Evolutionary conservation across 495 filamentous ascomycete genomes (phyloP), one percentile per base, ranked within the genome.

Genomic region (Xylaria telfairii): DNA sequence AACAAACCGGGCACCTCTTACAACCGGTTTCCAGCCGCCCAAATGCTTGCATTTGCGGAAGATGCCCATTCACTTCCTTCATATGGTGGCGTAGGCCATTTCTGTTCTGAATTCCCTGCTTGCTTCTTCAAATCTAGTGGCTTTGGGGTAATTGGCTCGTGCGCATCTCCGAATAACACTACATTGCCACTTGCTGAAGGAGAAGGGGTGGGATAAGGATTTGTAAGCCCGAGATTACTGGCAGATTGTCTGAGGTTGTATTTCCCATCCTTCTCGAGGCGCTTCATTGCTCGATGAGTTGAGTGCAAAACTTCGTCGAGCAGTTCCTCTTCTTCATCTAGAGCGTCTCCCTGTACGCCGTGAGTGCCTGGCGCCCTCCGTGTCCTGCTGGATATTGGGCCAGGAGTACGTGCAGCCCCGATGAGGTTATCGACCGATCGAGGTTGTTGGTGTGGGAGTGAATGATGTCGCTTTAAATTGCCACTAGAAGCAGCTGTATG

Each of bases 1-100:
- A 17, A 49, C 65, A 69, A 59, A 61, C 15, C 26, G 24, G 34
- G 46, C n/a, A n/a, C 47, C 37, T 30, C 54, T 73, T 81, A 89
- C 73, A 88, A 85, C 62, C 86, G 83, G 74, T 83, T 87, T 34
- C 89, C 88, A 49, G 89, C 90, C 61, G 91, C 84, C 80, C 92
- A 92, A 64, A 93, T 92, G 81, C 90, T 92, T 5, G 91, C 90
- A 30, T 92, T 86, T 24, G 92, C 90, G 51, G 93, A 89, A n/a
- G 90, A 89, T 37, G 90, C 92, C 94, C 92, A 97, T 78, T 95
- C 96, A 69, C 90, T 88, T 75, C 96, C 95, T 65, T 87, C 84
- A 74, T 97, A 96, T 34, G 96, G 96, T 47, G 96, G 96, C n/a
- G 96, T 98, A 32, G 95, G 95, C 92, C 93, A 97, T 79, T 95